phyloP scores from a whole-genome alignment of 1,284 basidiomycete species.

The Ustilago bromivora region DNA sequence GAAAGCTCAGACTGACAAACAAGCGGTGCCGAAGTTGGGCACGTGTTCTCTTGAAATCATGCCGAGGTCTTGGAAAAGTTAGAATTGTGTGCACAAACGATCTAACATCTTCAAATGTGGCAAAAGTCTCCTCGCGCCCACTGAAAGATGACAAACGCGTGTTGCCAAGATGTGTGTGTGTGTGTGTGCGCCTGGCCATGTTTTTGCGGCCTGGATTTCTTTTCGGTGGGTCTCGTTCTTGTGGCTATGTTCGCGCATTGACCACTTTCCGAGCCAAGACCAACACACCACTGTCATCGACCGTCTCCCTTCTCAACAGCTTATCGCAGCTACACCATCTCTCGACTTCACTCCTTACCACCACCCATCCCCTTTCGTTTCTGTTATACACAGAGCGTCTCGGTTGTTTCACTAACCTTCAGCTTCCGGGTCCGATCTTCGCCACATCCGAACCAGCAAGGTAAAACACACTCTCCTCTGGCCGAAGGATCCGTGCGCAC shows the following conservation, averaged over 20 bases:
- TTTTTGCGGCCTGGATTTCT: slow-evolving; percentile 14
- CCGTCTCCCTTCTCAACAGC: background rate
- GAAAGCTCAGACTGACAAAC: background rate
- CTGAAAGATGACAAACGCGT: slow-evolving; percentile 6
- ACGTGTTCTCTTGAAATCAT: slow-evolving; percentile 4
- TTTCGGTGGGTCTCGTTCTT: background rate
- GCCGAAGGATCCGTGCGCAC: slow-evolving; percentile 1
- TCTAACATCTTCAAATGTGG: background rate
- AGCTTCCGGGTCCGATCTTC: background rate
- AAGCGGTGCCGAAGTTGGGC: slow-evolving; percentile 5
- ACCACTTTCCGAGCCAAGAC: slow-evolving; percentile 12
- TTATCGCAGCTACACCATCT: background rate
- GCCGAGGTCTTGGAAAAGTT: background rate
- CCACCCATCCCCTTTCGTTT: background rate
- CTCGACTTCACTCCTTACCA: background rate
- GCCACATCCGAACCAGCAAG: background rate
- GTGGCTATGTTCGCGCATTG: slow-evolving; percentile 30
- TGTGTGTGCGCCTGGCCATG: background rate
- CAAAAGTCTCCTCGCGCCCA: background rate
- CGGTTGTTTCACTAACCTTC: background rate
- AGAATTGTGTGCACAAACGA: background rate
- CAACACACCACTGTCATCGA: slow-evolving; percentile 1
- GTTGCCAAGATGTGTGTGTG: too few species aligned
- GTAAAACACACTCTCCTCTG: background rate
- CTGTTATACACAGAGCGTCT: background rate